These are phyloP conservation scores for apple (Malus domestica) DNA, from an alignment of 306 rosid species.

Conservation along the genomic window ASM211411v1 NC_041800.1:28300733-28301232, in stretches of 20 bases:
- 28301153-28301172: constrained; percentile 99
- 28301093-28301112: constrained; percentile 99
- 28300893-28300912: constrained; percentile 4
- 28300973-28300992: constrained; percentile 92
- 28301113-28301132: constrained; percentile 91
- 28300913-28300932: not conserved
- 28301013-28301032: constrained; percentile 85
- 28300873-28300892: not conserved
- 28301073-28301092: constrained; percentile 99
- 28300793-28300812: not conserved
- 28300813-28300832: not conserved
- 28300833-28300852: not conserved
- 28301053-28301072: constrained; percentile 94
- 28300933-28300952: constrained; percentile 2
- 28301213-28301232: not conserved
- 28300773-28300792: not conserved
- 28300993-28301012: constrained; percentile 83
- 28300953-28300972: constrained; percentile 13
- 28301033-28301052: constrained; percentile 84
- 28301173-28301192: not conserved
- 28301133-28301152: constrained; percentile 89
- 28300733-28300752: not conserved
- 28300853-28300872: not conserved
- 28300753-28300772: not conserved
- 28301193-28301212: not conserved